phyloP scores from a whole-genome alignment of 257 asterid genomes.

The Prunella vulgaris region DNA sequence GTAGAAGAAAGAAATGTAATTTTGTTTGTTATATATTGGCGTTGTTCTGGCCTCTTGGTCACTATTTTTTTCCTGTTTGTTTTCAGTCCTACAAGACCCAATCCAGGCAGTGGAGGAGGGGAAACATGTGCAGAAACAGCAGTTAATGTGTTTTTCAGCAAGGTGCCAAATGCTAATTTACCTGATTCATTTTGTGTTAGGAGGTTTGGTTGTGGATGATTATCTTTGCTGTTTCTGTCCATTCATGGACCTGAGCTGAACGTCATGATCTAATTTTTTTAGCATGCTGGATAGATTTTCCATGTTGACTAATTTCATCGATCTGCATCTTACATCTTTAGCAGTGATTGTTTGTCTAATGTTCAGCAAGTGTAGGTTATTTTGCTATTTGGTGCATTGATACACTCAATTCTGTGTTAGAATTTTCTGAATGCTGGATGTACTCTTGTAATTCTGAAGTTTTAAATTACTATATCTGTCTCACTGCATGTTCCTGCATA shows the following conservation, averaged over 20 bases:
- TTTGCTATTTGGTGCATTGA: not conserved
- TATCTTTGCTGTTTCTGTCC: no score
- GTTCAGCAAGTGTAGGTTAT: no score
- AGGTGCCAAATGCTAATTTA: conserved; percentile 52
- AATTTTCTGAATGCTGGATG: conserved; percentile 6
- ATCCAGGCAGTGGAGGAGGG: conserved; percentile 97
- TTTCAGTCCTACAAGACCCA: conserved; percentile 94
- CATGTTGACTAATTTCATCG: not conserved
- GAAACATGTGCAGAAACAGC: conserved; percentile 99
- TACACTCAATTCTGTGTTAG: not conserved
- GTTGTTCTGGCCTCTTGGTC: conserved; percentile 6
- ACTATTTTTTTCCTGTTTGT: conserved; percentile 13
- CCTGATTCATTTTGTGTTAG: conserved; percentile 10
- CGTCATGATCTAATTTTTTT: not conserved
- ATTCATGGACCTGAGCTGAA: not conserved
- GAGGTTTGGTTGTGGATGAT: no score
- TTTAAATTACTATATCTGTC: not conserved
- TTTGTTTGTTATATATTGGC: not conserved
- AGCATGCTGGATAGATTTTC: not conserved
- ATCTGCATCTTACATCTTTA: not conserved
- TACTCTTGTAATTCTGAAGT: not conserved
- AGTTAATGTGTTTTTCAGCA: conserved; percentile 71
- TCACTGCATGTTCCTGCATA: not conserved
- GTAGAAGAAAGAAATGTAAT: conserved; percentile 10
- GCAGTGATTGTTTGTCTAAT: not conserved